Evolutionary conservation across 2,329 filamentous ascomycete genomes (phyloP), one percentile per base, ranked within the genome.

Genomic region (Nemania serpens): DNA sequence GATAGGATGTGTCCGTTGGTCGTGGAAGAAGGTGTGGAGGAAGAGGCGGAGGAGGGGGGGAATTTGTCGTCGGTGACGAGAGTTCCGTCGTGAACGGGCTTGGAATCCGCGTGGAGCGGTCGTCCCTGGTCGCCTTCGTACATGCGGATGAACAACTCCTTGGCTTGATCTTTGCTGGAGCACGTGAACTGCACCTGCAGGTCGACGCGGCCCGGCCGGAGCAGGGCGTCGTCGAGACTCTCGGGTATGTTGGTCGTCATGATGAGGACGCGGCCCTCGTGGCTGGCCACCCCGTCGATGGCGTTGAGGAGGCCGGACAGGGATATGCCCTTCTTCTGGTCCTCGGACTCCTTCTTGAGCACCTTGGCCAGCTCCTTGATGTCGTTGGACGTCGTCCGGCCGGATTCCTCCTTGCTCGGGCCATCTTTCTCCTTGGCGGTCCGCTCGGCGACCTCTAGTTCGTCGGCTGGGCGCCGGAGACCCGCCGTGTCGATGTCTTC

Each of bases 171-270:
- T 34, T 76, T 75, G 2, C 81, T 84, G 1, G 86, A 84, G 63
- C 84, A 83, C 20, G 77, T 81, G 73, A 93, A 90, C 11, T 78
- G 78, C 1, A 93, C 84, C 67, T 89, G 85, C 42, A 89, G 77
- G 64, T 93, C 90, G 3, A 93, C 87, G 1, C 89, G 81, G 1
- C 90, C 90, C 0, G 91, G 89, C 0, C 90, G 82, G 51, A 93
- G 87, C 5, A 95, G 81, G 0, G 90, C 90, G 47, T 87, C 82
- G 70, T 93, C 90, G 0, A 94, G 83, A 13, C 84, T 81, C 68
- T 93, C 87, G 2, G 88, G 88, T 61, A 86, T 84, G 75, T 94
- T 95, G 34, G 89, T 92, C 0, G 91, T 93, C 88, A 93, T 92
- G 76, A 94, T 88, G 17, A 94, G 82, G 12, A 94, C 84, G 47